Evolutionary conservation across 768 basidiomycete genomes (phyloP), one percentile per base, ranked within the genome.

Genomic region (Epithele typhae): DNA sequence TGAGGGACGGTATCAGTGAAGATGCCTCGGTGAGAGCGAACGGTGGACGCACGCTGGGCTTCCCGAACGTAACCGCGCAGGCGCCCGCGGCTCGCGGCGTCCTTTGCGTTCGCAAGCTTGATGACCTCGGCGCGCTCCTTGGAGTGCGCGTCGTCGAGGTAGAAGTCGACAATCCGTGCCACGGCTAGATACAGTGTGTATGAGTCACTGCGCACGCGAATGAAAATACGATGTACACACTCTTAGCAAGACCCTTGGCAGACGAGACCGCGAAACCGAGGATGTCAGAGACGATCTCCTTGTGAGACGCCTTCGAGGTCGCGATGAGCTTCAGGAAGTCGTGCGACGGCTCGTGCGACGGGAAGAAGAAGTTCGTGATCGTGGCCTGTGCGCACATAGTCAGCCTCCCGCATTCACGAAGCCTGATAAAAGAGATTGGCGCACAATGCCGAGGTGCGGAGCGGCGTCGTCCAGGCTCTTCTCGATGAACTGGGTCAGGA

Each of bases 91-190:
- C 68, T 68, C 24, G 62, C 51, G 3, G 54, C 38, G 48, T 70
- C 69, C 5, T 58, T 59, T 25, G 59, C 58, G 23, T 64, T 53
- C 4, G 66, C 59, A 0, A 77, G 62, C 37, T 62, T 50, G 21
- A 69, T 34, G 24, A 78, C 71, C 17, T 70, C 66, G 0, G 57
- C 63, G 10, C 66, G 60, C 49, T 78, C 73, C 38, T 59, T 59
- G 7, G 63, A 64, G 14, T 64, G 67, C 18, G 56, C 59, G 32
- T 71, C 71, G 33, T 71, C 70, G 21, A 81, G 59, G 59, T 77
- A 80, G 62, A 79, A 78, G 52, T 79, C 71, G 38, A 81, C 59
- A 17, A 79, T 68, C 34, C 76, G 65, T 5, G 71, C 67, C n/a
- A 68, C 35, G 35, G 9, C 35, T 19, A 17, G n/a, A 36, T 6